Conservation (phyloP, 441 rosid species). For the Populus trichocarpa region DNA sequence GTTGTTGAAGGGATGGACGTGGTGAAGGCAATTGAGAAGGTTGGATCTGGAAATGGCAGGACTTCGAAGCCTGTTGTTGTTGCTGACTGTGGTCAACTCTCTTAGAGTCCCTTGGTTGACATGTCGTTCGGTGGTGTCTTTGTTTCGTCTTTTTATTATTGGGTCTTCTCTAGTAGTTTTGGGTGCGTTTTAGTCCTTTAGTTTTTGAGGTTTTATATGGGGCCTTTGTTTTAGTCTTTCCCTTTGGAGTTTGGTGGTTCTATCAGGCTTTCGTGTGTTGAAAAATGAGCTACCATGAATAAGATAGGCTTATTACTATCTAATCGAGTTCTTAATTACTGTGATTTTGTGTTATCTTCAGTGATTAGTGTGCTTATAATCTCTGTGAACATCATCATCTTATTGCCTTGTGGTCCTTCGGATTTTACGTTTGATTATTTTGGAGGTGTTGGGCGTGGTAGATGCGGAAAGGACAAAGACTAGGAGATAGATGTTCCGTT, state of each 20-base stretch:
- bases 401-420: background rate
- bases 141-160: background rate
- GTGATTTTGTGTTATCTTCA: background rate
- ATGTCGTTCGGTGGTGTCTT: background rate
- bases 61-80: conserved; percentile 51
- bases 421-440: background rate
- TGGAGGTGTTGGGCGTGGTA: background rate
- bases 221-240: background rate
- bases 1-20: conserved; percentile 73
- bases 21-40: conserved; percentile 52
- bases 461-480: too few species aligned
- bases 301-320: conserved; percentile 9
- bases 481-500: too few species aligned
- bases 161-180: background rate
- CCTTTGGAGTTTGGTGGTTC: conserved; percentile 7
- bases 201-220: background rate
- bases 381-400: background rate
- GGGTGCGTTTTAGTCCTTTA: conserved; percentile 2
- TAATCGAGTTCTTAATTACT: background rate
- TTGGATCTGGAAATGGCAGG: conserved; percentile 49
- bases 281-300: conserved; percentile 21
- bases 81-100: conserved; percentile 11
- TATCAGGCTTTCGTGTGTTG: conserved; percentile 1
- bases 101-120: background rate
- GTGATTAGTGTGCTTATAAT: background rate